Base-by-base conservation (phyloP, 176 grass and related monocot genomes). In the Pontederia crassipes region DNA sequence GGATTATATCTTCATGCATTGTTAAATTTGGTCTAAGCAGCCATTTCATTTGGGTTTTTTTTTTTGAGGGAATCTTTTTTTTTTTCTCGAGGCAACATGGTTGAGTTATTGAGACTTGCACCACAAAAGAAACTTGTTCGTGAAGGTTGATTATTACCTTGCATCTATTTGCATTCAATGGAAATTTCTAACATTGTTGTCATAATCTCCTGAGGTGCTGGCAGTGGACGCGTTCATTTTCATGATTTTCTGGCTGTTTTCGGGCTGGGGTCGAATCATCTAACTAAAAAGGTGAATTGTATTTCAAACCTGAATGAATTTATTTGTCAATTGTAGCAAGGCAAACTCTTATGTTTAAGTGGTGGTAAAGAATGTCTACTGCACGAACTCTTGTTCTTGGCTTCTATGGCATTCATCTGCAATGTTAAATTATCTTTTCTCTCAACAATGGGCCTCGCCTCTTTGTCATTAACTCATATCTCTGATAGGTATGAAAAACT, bases 191-290 rank as follows among this genome's bases (percentile, higher is more conserved):
- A 28, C 59, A 28, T 53, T 75, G 77, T 59, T 28, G 57, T 52
- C 11, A 18, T 82, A 50, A 66, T 10, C 9, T 54, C 15, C 52
- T 52, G 61, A 75, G 35, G 64, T 49, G 51, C 62, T 62, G 83
- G 59, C 79, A 98, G 93, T 52, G 87, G 88, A 32, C 66, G 74
- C 74, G 93, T 89, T 77, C 74, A 79, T 64, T 73, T 77, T 17
- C 61, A 81, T 62, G 84, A 82, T 61, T 92, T 98, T 62, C 85
- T 82, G 79, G 74, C 70, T 72, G 65, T 13, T 66, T 98, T 92
- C 77, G 93, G 93, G 46, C 61, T 98, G 63, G 77, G 84, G 50
- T 75, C 52, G 26, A 81, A 74, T 77, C 79, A 81, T 69, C 57
- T 83, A 17, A 83, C 73, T 69, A 83, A 86, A 68, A 92, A 98